Percentiles rank a stretch among this genome's conserved stretches.
Conservation (phyloP, 768 basidiomycete species). For the Lactarius pseudohatsudake region DNA sequence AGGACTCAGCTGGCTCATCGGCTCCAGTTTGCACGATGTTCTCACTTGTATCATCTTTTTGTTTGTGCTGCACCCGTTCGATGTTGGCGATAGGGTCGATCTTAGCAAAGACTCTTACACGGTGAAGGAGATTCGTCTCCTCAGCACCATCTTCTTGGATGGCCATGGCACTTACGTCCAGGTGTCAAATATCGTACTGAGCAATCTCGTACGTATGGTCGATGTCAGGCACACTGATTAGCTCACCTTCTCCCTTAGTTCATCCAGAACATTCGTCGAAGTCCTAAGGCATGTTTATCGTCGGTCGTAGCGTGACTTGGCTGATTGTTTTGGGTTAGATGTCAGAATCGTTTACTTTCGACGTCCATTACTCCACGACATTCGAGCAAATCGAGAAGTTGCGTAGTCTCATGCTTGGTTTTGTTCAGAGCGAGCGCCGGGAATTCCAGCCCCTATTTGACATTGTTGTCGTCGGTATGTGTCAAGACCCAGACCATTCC, state of each 20-base stretch:
- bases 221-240: not conserved
- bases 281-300: constrained; percentile 51
- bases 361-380: constrained; percentile 72
- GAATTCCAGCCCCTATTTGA: constrained; percentile 80
- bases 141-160: constrained; percentile 74
- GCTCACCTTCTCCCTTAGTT: constrained; percentile 42
- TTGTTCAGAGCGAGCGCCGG: constrained; percentile 65
- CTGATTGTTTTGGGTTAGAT: constrained; percentile 41
- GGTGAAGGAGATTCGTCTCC: constrained; percentile 84
- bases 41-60: constrained; percentile 88
- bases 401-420: constrained; percentile 76
- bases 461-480: constrained; percentile 59
- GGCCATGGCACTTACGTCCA: constrained; percentile 59
- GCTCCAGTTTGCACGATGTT: constrained; percentile 75
- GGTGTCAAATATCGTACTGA: constrained; percentile 65
- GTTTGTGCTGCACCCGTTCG: constrained; percentile 83
- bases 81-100: constrained; percentile 74
- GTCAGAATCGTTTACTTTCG: constrained; percentile 80
- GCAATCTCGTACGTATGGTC: constrained; percentile 45
- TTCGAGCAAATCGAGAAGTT: constrained; percentile 81
- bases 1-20: constrained; percentile 87
- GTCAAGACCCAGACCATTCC: not conserved
- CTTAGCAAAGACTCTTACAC: constrained; percentile 56
- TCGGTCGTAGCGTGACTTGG: constrained; percentile 10
- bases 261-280: constrained; percentile 70